Conservation (phyloP, 1,284 basidiomycete genomes). For the Schizophyllum amplum region DNA sequence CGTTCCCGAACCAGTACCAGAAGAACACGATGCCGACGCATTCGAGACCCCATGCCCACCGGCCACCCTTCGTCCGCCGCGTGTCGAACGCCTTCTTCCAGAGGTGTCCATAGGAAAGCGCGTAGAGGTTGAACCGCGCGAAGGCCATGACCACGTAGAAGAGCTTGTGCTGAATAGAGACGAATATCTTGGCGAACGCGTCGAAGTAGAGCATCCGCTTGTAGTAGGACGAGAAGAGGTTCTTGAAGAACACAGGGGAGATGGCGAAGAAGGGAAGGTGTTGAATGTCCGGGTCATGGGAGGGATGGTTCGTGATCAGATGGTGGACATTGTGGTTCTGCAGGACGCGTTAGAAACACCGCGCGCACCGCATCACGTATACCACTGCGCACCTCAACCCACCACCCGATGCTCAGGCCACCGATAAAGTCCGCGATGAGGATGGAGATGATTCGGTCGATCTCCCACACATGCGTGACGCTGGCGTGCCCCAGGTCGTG, state of each 20-base stretch:
- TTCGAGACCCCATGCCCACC: conserved; percentile 71
- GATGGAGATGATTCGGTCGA: conserved; percentile 78
- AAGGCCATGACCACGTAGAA: conserved; percentile 92
- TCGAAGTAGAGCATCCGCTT: conserved; percentile 84
- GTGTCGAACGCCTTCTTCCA: conserved; percentile 55
- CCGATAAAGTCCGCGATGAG: conserved; percentile 85
- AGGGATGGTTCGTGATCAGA: conserved; percentile 93
- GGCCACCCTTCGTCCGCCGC: conserved; percentile 48
- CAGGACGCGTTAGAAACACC: conserved; percentile 5
- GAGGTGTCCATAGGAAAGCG: conserved; percentile 78
- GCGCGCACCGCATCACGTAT: conserved; percentile 6
- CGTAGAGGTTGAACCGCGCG: conserved; percentile 95
- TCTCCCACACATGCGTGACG: conserved; percentile 81
- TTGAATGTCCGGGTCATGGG: conserved; percentile 94
- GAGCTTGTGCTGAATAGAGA: conserved; percentile 83
- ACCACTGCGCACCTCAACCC: conserved; percentile 84
- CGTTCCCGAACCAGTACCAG: conserved; percentile 72
- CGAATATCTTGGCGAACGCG: conserved; percentile 52
- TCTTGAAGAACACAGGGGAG: conserved; percentile 78
- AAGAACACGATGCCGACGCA: conserved; percentile 62
- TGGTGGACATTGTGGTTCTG: conserved; percentile 98
- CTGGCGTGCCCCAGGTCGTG: conserved; percentile 96
- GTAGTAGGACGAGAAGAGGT: conserved; percentile 93
- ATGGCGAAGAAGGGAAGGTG: conserved; percentile 98
- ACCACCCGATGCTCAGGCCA: conserved; percentile 94